These are phyloP conservation scores for Pseudonectria buxi DNA, from an alignment of 2,329 filamentous ascomycete genomes.

Conservation along the genomic window DNA sequence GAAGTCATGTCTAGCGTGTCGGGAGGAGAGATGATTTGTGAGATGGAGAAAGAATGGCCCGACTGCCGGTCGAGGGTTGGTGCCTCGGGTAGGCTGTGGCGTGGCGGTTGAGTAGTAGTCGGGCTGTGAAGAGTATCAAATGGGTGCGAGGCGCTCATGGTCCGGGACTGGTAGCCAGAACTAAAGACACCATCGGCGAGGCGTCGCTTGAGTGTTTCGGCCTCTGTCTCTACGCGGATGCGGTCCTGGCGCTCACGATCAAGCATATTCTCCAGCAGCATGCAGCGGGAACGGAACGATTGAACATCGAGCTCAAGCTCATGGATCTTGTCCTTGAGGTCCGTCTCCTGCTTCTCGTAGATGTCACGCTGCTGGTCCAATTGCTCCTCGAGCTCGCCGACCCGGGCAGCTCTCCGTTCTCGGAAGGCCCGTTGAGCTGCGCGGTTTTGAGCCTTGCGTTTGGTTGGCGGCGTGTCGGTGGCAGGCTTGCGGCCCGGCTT, in stretches of 20 bases:
- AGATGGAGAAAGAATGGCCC: conserved; percentile 45
- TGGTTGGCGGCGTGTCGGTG: conserved; percentile 85
- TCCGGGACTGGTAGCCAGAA: conserved; percentile 20
- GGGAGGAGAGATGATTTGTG: conserved; percentile 50
- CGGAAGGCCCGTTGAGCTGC: conserved; percentile 87
- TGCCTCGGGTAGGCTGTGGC: conserved; percentile 22
- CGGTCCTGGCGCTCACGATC: conserved; percentile 49
- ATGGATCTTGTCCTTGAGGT: conserved; percentile 49
- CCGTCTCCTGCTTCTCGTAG: conserved; percentile 50
- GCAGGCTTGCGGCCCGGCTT: conserved; percentile 92
- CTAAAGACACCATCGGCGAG: conserved; percentile 22
- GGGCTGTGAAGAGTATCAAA: conserved; percentile 23
- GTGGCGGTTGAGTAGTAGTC: conserved; percentile 18
- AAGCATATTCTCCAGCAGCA: conserved; percentile 56
- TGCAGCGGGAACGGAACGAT: conserved; percentile 55
- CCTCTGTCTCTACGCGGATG: conserved; percentile 35
- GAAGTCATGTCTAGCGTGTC: conserved; percentile 32
- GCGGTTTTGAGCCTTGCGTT: conserved; percentile 90
- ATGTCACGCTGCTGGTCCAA: conserved; percentile 54
- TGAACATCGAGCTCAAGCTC: conserved; percentile 60
- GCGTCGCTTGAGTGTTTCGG: conserved; percentile 28
- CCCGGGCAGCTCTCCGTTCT: conserved; percentile 76
- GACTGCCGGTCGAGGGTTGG: conserved; percentile 22
- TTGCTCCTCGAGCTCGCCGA: conserved; percentile 67
- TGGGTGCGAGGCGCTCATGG: conserved; percentile 20